phyloP scores from a whole-genome alignment of 1,139 yeast genomes.

The Sugiyamaella neomexicana region DNA sequence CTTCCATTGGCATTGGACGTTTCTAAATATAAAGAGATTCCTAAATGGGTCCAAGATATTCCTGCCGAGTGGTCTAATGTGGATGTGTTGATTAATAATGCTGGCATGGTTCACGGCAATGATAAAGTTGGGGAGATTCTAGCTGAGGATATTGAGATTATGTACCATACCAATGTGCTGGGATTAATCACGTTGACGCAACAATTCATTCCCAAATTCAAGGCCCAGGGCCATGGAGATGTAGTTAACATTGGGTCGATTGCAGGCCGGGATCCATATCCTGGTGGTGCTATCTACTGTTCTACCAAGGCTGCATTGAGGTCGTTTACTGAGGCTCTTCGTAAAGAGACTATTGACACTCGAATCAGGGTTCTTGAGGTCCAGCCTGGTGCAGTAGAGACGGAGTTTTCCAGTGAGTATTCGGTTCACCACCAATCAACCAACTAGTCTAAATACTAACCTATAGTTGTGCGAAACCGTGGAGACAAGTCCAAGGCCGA shows the following conservation, averaged over 20 bases:
- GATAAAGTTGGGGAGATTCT: constrained; percentile 61
- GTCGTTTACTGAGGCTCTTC: constrained; percentile 70
- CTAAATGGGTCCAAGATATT: constrained; percentile 50
- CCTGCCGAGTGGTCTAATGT: constrained; percentile 42
- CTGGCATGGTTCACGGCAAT: constrained; percentile 75
- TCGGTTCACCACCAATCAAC: not conserved
- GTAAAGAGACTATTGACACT: constrained; percentile 76
- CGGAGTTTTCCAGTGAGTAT: constrained; percentile 62
- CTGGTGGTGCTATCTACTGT: constrained; percentile 83
- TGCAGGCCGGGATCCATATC: constrained; percentile 86
- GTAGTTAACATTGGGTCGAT: constrained; percentile 82
- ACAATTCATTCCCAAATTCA: constrained; percentile 57
- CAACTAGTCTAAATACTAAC: not conserved
- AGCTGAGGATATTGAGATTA: constrained; percentile 55
- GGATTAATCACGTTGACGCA: constrained; percentile 73
- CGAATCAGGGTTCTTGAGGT: constrained; percentile 76
- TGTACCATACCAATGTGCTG: constrained; percentile 70
- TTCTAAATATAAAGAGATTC: constrained; percentile 51
- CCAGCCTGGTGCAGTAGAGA: constrained; percentile 87
- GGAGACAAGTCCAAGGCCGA: constrained; percentile 72
- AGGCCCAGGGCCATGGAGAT: constrained; percentile 64
- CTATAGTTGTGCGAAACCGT: constrained; percentile 58
- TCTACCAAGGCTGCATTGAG: constrained; percentile 83
- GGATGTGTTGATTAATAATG: constrained; percentile 70
- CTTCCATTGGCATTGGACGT: constrained; percentile 62